Evolutionary conservation across 2,329 filamentous ascomycete species (phyloP), one percentile per base, ranked within the genome.

Genomic region (Botrytis deweyae): DNA sequence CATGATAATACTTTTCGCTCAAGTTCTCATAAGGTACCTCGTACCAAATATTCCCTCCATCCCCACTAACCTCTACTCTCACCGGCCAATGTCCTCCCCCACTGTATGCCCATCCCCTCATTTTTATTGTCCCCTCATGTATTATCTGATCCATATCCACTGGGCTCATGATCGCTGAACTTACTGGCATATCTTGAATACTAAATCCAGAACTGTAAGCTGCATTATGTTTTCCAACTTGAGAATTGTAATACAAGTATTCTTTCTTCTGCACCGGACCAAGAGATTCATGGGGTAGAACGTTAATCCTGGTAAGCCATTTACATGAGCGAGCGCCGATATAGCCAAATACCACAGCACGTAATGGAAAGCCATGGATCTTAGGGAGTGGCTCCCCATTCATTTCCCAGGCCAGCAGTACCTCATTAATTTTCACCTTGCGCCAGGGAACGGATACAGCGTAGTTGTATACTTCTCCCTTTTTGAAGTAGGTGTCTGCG

Each of bases 401-500:
- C 91, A 93, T 93, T 66, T 85, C 85, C 77, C 89, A 92, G 0
- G 90, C 90, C 0, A 92, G 83, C 42, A 93, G 82, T 10, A 92
- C 91, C 76, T 93, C 91, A 71, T 89, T 87, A 14, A 85, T 82
- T 76, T 89, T 90, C 65, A 92, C 90, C 81, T 93, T 93, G 10
- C 87, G 86, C 84, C 86, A 90, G 0, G 91, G 91, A 0, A 93
- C 89, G 22, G 86, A 88, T 66, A 92, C 89, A 33, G 87, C 84
- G 77, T 93, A 93, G 80, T 93, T 93, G 82, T 87, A 88, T 0
- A 87, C 85, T 63, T 91, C 82, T 25, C 66, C 77, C 68, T 89
- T 88, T 80, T 93, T 93, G 84, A 93, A 91, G 78, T 93, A 93
- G 0, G 90, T 92, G 73, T 93, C 92, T 1, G 89, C 90, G 0